phyloP scores from a whole-genome alignment of 768 basidiomycete genomes.

The Trametes elegans region DNA sequence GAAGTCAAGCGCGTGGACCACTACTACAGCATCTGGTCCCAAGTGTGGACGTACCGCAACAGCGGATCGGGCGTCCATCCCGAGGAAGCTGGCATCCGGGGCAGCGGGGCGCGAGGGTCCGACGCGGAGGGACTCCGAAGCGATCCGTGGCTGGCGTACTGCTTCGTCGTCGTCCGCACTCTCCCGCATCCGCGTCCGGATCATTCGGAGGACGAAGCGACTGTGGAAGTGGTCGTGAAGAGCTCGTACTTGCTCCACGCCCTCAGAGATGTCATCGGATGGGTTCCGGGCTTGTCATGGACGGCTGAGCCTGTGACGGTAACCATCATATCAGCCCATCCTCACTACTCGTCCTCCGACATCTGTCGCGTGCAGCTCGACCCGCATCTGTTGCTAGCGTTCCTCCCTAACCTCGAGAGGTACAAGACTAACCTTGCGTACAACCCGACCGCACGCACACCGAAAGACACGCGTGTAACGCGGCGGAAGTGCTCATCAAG shows the following conservation, averaged over 20 bases:
- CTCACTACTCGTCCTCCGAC: too few relatives aligned
- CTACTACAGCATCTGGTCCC: constrained; percentile 57
- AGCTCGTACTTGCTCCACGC: constrained; percentile 56
- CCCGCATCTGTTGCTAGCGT: constrained; percentile 54
- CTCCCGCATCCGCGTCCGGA: constrained; percentile 31
- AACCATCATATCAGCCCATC: too few relatives aligned
- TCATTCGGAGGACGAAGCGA: constrained; percentile 39
- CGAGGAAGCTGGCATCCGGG: constrained; percentile 42
- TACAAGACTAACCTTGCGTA: constrained; percentile 42
- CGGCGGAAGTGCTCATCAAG: constrained; percentile 47
- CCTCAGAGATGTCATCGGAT: constrained; percentile 55
- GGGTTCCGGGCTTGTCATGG: constrained; percentile 60
- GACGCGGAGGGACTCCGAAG: too few relatives aligned
- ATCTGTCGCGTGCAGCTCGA: constrained; percentile 38
- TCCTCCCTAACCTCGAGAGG: constrained; percentile 43
- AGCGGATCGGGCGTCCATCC: constrained; percentile 51
- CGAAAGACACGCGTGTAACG: constrained; percentile 42
- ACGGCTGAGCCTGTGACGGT: constrained; percentile 56
- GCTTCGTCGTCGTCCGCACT: constrained; percentile 56
- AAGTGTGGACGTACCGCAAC: constrained; percentile 59
- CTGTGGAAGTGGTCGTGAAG: constrained; percentile 55
- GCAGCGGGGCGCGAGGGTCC: constrained; percentile 26
- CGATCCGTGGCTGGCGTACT: constrained; percentile 57
- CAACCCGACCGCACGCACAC: constrained; percentile 37
- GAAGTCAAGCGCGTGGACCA: constrained; percentile 61